phyloP scores from a whole-genome alignment of 768 basidiomycete species.

The Collybiopsis confluens region DNA sequence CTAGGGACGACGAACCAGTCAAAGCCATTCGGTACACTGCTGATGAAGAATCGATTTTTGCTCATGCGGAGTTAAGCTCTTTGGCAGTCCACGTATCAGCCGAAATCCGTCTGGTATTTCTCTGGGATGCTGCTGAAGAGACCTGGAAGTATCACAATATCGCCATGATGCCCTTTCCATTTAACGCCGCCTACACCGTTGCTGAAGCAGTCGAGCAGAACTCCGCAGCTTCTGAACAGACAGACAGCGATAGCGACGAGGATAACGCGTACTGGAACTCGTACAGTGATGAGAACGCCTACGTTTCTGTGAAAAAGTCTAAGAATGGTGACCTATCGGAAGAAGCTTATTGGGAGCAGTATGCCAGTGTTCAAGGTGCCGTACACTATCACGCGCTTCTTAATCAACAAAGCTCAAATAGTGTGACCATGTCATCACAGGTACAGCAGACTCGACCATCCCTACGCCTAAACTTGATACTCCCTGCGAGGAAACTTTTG shows the following conservation, averaged over 20 bases:
- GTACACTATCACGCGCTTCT: constrained; percentile 10
- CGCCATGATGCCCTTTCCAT: constrained; percentile 68
- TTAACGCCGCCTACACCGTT: constrained; percentile 25
- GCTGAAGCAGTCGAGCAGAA: constrained; percentile 5
- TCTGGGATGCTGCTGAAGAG: constrained; percentile 45
- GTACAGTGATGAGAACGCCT: constrained; percentile 42
- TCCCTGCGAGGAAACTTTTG: constrained; percentile 12
- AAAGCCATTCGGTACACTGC: constrained; percentile 19
- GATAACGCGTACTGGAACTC: constrained; percentile 69
- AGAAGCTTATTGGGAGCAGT: constrained; percentile 78
- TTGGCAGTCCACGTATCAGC: constrained; percentile 33
- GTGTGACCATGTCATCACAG: constrained; percentile 27
- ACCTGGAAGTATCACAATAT: constrained; percentile 73
- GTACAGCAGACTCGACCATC: constrained; percentile 68
- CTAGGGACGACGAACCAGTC: constrained; percentile 12
- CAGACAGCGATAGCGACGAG: constrained; percentile 31
- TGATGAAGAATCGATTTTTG: constrained; percentile 50
- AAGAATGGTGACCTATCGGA: constrained; percentile 10
- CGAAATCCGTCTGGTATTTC: constrained; percentile 60
- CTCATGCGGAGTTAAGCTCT: constrained; percentile 39
- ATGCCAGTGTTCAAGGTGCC: constrained; percentile 64
- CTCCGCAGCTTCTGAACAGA: constrained; percentile 6
- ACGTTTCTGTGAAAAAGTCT: constrained; percentile 14
- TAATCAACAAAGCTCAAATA: background rate
- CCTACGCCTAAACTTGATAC: constrained; percentile 27